Base-by-base conservation (phyloP, 805 yeast species). In the Yamadazyma takamatsuzukensis region DNA sequence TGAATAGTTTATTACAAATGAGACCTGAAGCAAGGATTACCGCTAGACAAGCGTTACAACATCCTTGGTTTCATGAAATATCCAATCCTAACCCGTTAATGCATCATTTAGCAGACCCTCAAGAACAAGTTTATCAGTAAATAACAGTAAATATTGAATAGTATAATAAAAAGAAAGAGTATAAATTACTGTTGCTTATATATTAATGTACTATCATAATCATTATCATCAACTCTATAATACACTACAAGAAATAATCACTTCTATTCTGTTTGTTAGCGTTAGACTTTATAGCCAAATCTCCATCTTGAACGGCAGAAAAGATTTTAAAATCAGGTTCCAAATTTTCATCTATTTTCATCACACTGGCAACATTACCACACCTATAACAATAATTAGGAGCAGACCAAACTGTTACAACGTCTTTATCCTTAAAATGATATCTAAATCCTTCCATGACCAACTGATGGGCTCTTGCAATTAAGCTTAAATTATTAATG, bases 361-460 rank as follows among this genome's bases (percentile, higher is more conserved):
- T 90, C 12, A 90, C 96, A 70, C 95, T 83, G 18, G 98, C 98
- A 32, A 90, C 97, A 54, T 90, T 90, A 38, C 98, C 98, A 66
- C 97, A 90, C 52, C 97, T 72, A 61, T 90, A 90, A 65, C 97
- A 89, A 64, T 89, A 89, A 59, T 89, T 89, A 28, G 97, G 97
- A 12, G 97, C 97, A 8, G 89, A 79, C 97, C 97, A 90, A 22
- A 90, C 97, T 0, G 98, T 90, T 22, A 90, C 98, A 32, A 90
- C 97, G 53, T 86, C 95, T 51, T 88, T 86, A 45, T 90, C 96
- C 41, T 88, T 87, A 66, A 93, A 93, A 63, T 93, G 97, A 56
- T 89, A 93, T 47, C 90, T 76, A 71, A 87, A 90, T 2, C 98
- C 98, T 56, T 90, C 98, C 96, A 93, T 94, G 14, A 93, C 97